Evolutionary conservation across 228 moss, liverwort and hornwort species (phyloP), one percentile per base, ranked within the genome.

Genomic region (Sphagnum magellanicum): DNA sequence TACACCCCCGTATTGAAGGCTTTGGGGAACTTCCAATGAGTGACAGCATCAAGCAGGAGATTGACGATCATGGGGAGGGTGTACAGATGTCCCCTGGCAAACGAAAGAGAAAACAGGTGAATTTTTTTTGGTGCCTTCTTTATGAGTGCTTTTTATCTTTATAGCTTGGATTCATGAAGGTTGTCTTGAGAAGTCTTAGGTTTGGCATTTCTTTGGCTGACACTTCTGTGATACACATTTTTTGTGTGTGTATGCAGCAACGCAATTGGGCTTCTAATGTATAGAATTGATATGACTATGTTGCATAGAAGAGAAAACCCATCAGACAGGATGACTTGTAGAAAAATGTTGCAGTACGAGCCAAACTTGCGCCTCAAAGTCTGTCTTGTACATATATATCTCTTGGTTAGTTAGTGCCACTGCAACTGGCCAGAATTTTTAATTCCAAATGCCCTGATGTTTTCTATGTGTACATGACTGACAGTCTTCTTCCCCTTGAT

Each of bases 61-160:
- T 81, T 10, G 76, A 69, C 63, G 76, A 74, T 76, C 72, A 79
- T 53, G 70, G 74, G 71, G 78, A 81, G 76, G 70, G 72, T 63
- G 74, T 63, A 17, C 77, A 70, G 68, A 72, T 81, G 67, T 79
- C 79, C 48, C 79, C 79, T 59, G 76, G 71, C 72, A 74, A 62
- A 59, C 79, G 61, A 50, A 71, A 67, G 65, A 72, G 70, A 60
- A 81, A 77, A 71, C 79, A 74, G 70, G 79, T 74, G 50, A 71
- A 67, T 11, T n/a, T 65, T 49, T 48, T 47, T 53, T 50, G 32
- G 4, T 5, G n/a, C 64, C 49, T 50, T 49, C 48, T 6, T n/a
- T 10, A 10, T 50, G 48, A 50, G 50, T 10, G n/a, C 49, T 4
- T 10, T 10, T 10, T 48, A 50, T 7, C 6, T 48, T 8, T 4